These are phyloP conservation scores for Clonostachys chloroleuca DNA, from an alignment of 2,329 filamentous ascomycete genomes.

Conservation along the genomic window DNA sequence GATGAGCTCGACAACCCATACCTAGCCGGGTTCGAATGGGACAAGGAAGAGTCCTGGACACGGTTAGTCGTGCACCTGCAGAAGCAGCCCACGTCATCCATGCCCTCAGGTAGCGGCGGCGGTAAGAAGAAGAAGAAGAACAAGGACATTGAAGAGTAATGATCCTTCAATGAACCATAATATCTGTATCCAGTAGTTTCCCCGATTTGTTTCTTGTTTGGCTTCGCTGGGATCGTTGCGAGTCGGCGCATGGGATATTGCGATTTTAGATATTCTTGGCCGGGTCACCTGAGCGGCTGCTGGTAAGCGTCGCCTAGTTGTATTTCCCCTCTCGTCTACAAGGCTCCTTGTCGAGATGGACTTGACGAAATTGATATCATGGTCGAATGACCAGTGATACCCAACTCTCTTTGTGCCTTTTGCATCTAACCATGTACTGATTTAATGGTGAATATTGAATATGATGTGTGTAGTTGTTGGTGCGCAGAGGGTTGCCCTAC, in stretches of 20 bases:
- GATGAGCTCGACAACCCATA: constrained; percentile 86
- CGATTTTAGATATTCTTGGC: constrained; percentile 33
- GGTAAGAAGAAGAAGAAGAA: constrained; percentile 72
- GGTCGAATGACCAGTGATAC: too few relatives aligned
- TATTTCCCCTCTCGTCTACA: too few relatives aligned
- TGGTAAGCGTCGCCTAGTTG: neutral
- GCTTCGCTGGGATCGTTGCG: constrained; percentile 31
- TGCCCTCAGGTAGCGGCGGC: constrained; percentile 35
- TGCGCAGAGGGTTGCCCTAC: too few relatives aligned
- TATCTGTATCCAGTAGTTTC: constrained; percentile 34
- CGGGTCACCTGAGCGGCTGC: constrained; percentile 11
- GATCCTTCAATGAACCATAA: constrained; percentile 10
- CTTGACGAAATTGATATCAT: too few relatives aligned
- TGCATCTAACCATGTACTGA: too few relatives aligned
- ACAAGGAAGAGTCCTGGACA: constrained; percentile 88
- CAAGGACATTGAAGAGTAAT: constrained; percentile 40
- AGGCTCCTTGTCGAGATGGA: too few relatives aligned
- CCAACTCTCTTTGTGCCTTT: too few relatives aligned
- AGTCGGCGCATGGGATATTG: constrained; percentile 37
- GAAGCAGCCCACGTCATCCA: constrained; percentile 56
- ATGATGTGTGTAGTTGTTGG: too few relatives aligned
- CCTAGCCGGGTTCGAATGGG: constrained; percentile 94
- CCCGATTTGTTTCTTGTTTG: constrained; percentile 26
- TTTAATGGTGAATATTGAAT: too few relatives aligned
- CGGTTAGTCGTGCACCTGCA: constrained; percentile 82